These are phyloP conservation scores for Glutinoglossum americanum DNA, from an alignment of 495 filamentous ascomycete species.

Conservation along the genomic window DNA sequence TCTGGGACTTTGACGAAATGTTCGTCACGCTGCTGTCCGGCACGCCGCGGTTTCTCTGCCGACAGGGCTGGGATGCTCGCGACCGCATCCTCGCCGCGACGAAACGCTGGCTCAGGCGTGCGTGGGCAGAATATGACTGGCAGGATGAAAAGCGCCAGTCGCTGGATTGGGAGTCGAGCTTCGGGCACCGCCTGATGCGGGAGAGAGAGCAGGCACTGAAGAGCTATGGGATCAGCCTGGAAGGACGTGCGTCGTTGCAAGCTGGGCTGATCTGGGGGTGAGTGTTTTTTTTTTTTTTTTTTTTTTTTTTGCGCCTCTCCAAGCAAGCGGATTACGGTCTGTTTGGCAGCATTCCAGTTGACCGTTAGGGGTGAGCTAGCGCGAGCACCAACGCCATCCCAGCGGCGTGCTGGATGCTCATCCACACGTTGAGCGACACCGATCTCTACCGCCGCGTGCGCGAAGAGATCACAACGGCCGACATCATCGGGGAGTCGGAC, in stretches of 20 bases:
- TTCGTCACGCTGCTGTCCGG: no score
- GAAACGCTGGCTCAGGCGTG: no score
- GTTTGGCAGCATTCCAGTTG: not conserved
- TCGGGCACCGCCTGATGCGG: not conserved
- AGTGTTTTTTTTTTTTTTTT: not conserved
- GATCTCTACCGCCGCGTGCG: not conserved
- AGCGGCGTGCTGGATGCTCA: slow-evolving; percentile 1
- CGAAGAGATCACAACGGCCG: not conserved
- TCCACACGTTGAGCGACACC: slow-evolving; percentile 3
- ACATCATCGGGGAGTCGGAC: not conserved
- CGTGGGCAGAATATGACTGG: not conserved
- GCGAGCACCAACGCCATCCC: slow-evolving; percentile 6
- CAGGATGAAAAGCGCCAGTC: not conserved
- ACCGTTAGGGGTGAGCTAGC: not conserved
- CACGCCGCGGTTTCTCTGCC: no score
- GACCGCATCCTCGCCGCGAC: no score
- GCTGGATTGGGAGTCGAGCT: not conserved
- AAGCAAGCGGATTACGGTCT: not conserved
- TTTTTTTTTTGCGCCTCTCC: no score
- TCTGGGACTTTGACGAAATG: no score
- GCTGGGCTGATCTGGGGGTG: not conserved
- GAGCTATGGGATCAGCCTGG: not conserved
- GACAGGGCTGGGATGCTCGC: no score
- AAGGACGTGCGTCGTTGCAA: not conserved
- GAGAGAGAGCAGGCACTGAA: not conserved